These are phyloP conservation scores for Colletotrichum gloeosporioides DNA, from an alignment of 2,329 filamentous ascomycete species.

Conservation along the genomic window DNA sequence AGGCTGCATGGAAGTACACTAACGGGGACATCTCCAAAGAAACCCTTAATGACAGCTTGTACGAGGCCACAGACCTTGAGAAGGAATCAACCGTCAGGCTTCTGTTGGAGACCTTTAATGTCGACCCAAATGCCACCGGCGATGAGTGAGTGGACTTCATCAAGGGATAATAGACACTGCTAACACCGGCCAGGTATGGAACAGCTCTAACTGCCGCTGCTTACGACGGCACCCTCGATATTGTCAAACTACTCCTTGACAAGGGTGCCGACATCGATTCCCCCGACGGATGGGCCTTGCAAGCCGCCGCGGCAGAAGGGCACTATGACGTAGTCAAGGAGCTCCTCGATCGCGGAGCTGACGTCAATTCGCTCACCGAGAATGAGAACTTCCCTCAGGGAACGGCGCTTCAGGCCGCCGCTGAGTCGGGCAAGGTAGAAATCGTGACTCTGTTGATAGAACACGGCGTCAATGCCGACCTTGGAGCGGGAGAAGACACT, in stretches of 20 bases:
- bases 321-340: constrained; percentile 38
- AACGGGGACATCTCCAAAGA: constrained; percentile 34
- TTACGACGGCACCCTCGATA: constrained; percentile 37
- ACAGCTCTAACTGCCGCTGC: constrained; percentile 43
- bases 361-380: constrained; percentile 9
- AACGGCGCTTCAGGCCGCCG: constrained; percentile 45
- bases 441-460: constrained; percentile 43
- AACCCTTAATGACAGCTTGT: constrained; percentile 38
- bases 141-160: constrained; percentile 34
- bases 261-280: constrained; percentile 30
- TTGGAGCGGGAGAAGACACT: constrained; percentile 36
- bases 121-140: constrained; percentile 42
- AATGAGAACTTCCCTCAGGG: constrained; percentile 24
- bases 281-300: constrained; percentile 39
- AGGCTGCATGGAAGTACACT: constrained; percentile 42
- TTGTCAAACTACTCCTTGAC: constrained; percentile 14
- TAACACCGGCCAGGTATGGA: constrained; percentile 31
- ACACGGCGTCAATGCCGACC: constrained; percentile 40
- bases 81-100: constrained; percentile 40
- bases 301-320: constrained; percentile 39
- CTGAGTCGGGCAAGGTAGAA: constrained; percentile 36
- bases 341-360: constrained; percentile 37
- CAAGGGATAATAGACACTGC: background rate
- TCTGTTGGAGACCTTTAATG: constrained; percentile 37
- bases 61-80: constrained; percentile 43